These are phyloP conservation scores for Phycomyces blakesleeanus DNA, from an alignment of 192 early-diverging fungal genomes.

Conservation along the genomic window DNA sequence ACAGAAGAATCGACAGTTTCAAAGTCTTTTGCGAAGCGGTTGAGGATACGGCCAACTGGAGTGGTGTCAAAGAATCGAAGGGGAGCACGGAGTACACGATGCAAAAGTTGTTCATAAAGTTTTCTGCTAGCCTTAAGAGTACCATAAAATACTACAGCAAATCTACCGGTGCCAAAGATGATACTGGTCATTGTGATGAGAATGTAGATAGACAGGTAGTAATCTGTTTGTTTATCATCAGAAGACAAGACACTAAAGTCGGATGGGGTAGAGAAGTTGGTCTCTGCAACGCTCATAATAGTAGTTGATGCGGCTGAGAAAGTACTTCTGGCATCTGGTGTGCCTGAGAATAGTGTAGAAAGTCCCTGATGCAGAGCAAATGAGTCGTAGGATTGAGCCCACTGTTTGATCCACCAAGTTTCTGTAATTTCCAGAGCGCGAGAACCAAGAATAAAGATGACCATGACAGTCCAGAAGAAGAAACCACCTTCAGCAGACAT, in stretches of 20 bases:
- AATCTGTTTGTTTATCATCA: neutral
- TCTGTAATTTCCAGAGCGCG: slow-evolving; percentile 53
- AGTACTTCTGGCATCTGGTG: neutral
- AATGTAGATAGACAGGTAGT: slow-evolving; percentile 58
- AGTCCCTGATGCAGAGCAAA: neutral
- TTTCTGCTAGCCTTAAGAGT: slow-evolving; percentile 53
- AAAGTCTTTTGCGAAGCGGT: slow-evolving; percentile 87
- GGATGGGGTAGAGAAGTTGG: too few species aligned
- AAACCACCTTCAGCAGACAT: slow-evolving; percentile 57
- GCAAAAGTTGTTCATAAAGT: slow-evolving; percentile 56
- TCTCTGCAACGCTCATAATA: neutral
- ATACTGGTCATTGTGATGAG: slow-evolving; percentile 41
- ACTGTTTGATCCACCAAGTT: slow-evolving; percentile 63
- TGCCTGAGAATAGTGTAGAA: too few species aligned
- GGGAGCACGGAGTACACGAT: slow-evolving; percentile 61
- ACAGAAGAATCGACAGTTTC: slow-evolving; percentile 67
- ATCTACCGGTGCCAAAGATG: slow-evolving; percentile 24
- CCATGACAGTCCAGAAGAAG: slow-evolving; percentile 57
- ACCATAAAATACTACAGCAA: slow-evolving; percentile 34
- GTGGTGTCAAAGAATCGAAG: slow-evolving; percentile 88
- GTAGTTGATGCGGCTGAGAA: neutral
- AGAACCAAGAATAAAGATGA: slow-evolving; percentile 35
- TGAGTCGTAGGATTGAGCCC: slow-evolving; percentile 35
- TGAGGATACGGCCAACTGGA: slow-evolving; percentile 83
- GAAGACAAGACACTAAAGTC: slow-evolving; percentile 18